Percentiles rank a stretch among this genome's conserved stretches.
These are phyloP conservation scores for Didymella keratinophila DNA, from an alignment of 2,329 filamentous ascomycete genomes.

Conservation along the genomic window DNA sequence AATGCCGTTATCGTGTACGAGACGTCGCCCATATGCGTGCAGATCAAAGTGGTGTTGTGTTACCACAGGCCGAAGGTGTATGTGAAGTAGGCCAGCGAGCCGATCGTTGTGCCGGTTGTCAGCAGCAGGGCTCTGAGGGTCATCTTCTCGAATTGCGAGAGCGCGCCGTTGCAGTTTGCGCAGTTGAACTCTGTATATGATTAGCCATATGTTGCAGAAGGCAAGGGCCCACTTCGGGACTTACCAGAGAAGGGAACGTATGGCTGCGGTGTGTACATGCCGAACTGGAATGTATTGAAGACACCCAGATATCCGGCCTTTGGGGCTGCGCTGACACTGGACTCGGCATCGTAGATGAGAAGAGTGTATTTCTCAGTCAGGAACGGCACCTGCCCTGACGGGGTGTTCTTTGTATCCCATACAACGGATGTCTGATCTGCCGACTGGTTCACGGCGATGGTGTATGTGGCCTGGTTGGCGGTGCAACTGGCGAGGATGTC, in stretches of 20 bases:
- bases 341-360: slow-evolving; percentile 66
- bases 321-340: slow-evolving; percentile 60
- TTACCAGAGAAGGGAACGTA: slow-evolving; percentile 60
- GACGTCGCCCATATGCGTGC: slow-evolving; percentile 15
- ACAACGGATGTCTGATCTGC: slow-evolving; percentile 61
- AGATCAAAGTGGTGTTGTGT: slow-evolving; percentile 3
- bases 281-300: slow-evolving; percentile 64
- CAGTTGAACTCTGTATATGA: slow-evolving; percentile 59
- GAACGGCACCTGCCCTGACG: slow-evolving; percentile 53
- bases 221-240: slow-evolving; percentile 20
- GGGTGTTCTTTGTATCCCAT: slow-evolving; percentile 64
- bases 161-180: slow-evolving; percentile 63
- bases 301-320: slow-evolving; percentile 63
- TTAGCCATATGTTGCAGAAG: slow-evolving; percentile 13
- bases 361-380: slow-evolving; percentile 69
- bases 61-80: slow-evolving; percentile 55
- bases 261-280: slow-evolving; percentile 66
- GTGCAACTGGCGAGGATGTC: slow-evolving; percentile 70
- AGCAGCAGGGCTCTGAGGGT: slow-evolving; percentile 64
- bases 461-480: slow-evolving; percentile 66
- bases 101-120: slow-evolving; percentile 64
- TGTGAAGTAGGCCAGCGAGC: slow-evolving; percentile 64
- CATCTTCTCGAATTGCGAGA: slow-evolving; percentile 62
- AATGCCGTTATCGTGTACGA: slow-evolving; percentile 34
- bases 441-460: slow-evolving; percentile 66